phyloP scores from a whole-genome alignment of 441 rosid genomes.

The Populus trichocarpa region DNA sequence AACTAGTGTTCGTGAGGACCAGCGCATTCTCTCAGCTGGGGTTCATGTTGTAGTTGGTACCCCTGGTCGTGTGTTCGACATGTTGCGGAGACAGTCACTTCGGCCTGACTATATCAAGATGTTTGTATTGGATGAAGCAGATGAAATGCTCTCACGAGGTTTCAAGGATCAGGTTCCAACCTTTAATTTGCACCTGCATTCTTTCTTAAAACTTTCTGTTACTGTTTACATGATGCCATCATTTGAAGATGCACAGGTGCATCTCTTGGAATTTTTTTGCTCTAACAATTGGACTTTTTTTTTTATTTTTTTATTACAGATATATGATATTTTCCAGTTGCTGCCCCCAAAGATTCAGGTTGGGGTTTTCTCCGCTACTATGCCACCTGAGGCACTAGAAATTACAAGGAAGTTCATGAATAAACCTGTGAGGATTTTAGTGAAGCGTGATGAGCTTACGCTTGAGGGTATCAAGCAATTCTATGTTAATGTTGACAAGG shows the following conservation, averaged over 20 bases:
- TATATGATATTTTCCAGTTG: too few species aligned
- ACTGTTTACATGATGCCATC: not conserved
- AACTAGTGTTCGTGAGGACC: conserved; percentile 66
- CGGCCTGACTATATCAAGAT: conserved; percentile 57
- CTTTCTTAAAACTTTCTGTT: not conserved
- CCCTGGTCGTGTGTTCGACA: conserved; percentile 73
- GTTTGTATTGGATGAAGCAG: conserved; percentile 68
- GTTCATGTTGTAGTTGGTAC: conserved; percentile 73
- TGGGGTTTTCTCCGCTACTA: too few species aligned
- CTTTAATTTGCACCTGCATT: not conserved
- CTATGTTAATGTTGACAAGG: too few species aligned
- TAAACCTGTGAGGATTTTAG: too few species aligned
- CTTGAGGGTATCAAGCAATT: too few species aligned
- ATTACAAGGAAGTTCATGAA: too few species aligned
- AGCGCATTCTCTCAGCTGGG: conserved; percentile 52
- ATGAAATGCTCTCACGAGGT: conserved; percentile 68
- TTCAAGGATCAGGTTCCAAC: conserved; percentile 60
- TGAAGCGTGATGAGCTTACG: too few species aligned
- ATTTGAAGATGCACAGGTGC: not conserved
- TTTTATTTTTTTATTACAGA: too few species aligned
- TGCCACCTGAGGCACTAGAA: too few species aligned
- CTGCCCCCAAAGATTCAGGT: too few species aligned
- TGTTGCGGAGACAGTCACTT: conserved; percentile 59
- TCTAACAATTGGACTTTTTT: not conserved
- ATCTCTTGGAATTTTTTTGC: not conserved